These are phyloP conservation scores for Lachnellula willkommii DNA, from an alignment of 2,329 filamentous ascomycete species.

Conservation along the genomic window DNA sequence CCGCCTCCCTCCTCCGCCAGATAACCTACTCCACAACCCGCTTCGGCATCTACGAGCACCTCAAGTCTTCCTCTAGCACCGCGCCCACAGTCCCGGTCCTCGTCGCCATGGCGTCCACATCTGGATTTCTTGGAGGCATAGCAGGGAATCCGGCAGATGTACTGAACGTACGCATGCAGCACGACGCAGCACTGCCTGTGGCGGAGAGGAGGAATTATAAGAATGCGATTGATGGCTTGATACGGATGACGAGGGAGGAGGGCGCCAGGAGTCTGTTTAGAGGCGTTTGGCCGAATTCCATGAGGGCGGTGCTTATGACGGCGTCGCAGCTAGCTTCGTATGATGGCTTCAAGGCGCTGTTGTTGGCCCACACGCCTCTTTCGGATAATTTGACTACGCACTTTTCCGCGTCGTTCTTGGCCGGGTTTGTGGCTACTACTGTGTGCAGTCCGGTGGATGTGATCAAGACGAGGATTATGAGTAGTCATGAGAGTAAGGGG, in stretches of 20 bases:
- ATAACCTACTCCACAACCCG: conserved; percentile 94
- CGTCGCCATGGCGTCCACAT: conserved; percentile 73
- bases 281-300: conserved; percentile 77
- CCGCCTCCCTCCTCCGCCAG: conserved; percentile 87
- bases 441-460: conserved; percentile 83
- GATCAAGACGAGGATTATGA: conserved; percentile 86
- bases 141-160: conserved; percentile 94
- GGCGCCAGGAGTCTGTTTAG: conserved; percentile 72
- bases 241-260: conserved; percentile 83
- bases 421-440: conserved; percentile 78
- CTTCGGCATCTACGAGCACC: conserved; percentile 92
- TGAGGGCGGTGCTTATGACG: conserved; percentile 82
- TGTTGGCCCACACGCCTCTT: conserved; percentile 62
- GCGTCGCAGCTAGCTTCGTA: conserved; percentile 79
- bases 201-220: conserved; percentile 79
- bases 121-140: conserved; percentile 83
- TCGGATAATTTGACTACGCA: conserved; percentile 68
- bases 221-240: conserved; percentile 79
- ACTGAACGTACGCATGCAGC: conserved; percentile 97
- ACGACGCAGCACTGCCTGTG: conserved; percentile 71
- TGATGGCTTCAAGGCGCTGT: conserved; percentile 69
- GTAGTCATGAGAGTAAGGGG: conserved; percentile 49
- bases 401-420: conserved; percentile 70
- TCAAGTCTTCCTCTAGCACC: conserved; percentile 60
- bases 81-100: conserved; percentile 69